These are phyloP conservation scores for Hansenula lynferdii DNA, from an alignment of 1,139 yeast species.

Conservation along the genomic window DNA sequence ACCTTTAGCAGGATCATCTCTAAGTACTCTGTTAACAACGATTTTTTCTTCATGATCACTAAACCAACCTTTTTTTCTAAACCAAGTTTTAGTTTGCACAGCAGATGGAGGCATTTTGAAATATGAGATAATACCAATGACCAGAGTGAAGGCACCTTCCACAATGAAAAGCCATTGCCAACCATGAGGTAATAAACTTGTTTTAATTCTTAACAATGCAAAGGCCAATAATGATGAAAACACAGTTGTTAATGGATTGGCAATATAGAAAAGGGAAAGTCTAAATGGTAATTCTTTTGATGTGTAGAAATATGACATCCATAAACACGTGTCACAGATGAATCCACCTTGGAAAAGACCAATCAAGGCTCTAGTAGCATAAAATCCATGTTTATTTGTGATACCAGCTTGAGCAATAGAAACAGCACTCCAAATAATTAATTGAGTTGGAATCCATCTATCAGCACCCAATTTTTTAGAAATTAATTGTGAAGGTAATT, in stretches of 20 bases:
- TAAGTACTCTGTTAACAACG: conserved; percentile 21
- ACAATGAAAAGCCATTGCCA: conserved; percentile 32
- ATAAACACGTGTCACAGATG: background rate
- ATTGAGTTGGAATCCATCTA: background rate
- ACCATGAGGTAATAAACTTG: conserved; percentile 9
- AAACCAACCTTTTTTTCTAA: background rate
- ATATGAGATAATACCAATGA: background rate
- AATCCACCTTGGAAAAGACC: background rate
- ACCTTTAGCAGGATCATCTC: conserved; percentile 13
- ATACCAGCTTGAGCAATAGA: background rate
- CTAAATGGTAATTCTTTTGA: background rate
- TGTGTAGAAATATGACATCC: background rate
- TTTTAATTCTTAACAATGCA: background rate
- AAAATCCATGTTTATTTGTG: background rate
- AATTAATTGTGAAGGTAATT: background rate
- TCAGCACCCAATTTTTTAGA: background rate
- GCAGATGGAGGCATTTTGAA: background rate
- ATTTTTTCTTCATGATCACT: background rate
- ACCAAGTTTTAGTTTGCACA: background rate
- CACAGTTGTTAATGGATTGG: background rate
- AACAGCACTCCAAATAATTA: background rate
- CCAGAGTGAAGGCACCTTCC: background rate
- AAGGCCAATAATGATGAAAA: background rate
- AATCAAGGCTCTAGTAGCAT: background rate
- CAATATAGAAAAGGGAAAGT: background rate